Conservation (phyloP, 2,329 filamentous ascomycete genomes). For the Penicillium sp. region DNA sequence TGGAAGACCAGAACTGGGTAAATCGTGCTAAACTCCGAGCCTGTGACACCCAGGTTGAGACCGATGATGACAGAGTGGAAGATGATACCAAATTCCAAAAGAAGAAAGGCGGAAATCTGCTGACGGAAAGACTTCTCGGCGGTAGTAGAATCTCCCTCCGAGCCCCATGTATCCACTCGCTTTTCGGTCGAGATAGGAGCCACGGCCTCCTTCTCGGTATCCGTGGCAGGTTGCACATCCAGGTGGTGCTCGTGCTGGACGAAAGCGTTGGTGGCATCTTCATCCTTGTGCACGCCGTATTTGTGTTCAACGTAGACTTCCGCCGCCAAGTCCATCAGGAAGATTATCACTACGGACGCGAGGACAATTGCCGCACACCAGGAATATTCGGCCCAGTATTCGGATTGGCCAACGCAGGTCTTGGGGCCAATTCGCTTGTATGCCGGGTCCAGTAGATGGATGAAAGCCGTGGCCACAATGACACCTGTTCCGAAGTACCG, state of each 20-base stretch:
- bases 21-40: conserved; percentile 57
- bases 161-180: neutral
- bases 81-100: conserved; percentile 61
- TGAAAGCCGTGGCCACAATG: conserved; percentile 48
- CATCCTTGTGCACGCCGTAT: conserved; percentile 17
- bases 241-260: conserved; percentile 5
- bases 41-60: conserved; percentile 58
- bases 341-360: conserved; percentile 49
- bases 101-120: conserved; percentile 42
- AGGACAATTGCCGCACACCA: conserved; percentile 55
- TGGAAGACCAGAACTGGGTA: conserved; percentile 63
- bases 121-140: conserved; percentile 32
- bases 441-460: conserved; percentile 48
- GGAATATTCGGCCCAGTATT: conserved; percentile 50
- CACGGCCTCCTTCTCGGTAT: conserved; percentile 6
- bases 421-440: conserved; percentile 45
- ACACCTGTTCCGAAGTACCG: conserved; percentile 49
- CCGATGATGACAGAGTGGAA: conserved; percentile 66
- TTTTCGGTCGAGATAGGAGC: neutral
- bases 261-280: conserved; percentile 9
- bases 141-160: neutral
- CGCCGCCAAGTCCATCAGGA: conserved; percentile 30
- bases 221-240: conserved; percentile 2
- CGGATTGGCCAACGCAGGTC: conserved; percentile 54
- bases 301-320: conserved; percentile 21